Base-by-base conservation (phyloP, 805 yeast species). In the Teunomyces barrocoloradensis region DNA sequence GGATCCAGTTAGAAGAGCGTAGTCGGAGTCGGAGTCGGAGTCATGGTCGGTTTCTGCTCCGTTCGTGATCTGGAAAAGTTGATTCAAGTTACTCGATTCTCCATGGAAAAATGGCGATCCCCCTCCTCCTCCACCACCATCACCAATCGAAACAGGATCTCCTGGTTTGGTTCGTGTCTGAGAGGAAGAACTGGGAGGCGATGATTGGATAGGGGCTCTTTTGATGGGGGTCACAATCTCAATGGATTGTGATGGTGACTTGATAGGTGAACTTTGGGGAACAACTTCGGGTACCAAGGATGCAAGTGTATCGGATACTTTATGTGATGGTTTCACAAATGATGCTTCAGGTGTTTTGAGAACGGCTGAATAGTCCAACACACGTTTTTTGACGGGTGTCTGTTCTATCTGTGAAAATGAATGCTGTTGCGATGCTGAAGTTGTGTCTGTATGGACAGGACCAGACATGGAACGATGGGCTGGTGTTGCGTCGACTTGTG, bases 41-140 rank as follows among this genome's bases (percentile, higher is more conserved):
- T 37, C 40, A 23, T 37, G 40, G 40, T 37, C 40, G 7, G 40
- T 37, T 12, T 25, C 28, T 10, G 29, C 10, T 3, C 23, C 6
- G 29, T 37, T 21, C 3, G 40, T 37, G 29, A 37, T n/a, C n/a
- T 37, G 40, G n/a, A 37, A 37, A 5, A 37, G 29, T 20, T 37
- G 17, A 11, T 37, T 37, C 12, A 37, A 20, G 17, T 23, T 37
- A 17, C 29, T 37, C 17, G 40, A 21, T 37, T 20, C 3, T 3
- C 44, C 36, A 12, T 39, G 43, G 34, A 43, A 69, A 47, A 68
- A 69, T 5, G 78, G 78, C 1, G 78, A 74, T 18, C 64, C 64
- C 35, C 25, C 64, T 36, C 20, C 20, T 18, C 20, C 20, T 18
- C 4, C 20, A 2, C 20, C 4, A 50, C 54, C 17, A 15, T 15